Evolutionary conservation across 1,284 basidiomycete genomes (phyloP), one percentile per base, ranked within the genome.

Genomic region (Papiliotrema laurentii): DNA sequence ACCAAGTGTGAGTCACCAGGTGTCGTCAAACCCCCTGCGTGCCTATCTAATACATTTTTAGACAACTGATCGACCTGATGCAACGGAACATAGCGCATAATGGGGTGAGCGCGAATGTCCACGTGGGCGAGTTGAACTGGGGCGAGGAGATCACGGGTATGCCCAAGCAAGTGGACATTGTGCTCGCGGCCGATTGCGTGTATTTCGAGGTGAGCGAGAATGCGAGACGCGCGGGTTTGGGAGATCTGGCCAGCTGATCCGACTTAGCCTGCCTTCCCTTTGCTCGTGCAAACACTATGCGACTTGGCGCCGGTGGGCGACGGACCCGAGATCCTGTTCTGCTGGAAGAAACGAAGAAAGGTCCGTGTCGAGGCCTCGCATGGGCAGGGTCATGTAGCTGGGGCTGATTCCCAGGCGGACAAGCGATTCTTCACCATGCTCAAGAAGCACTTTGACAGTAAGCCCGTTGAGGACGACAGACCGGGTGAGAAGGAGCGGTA

Each of bases 331-430:
- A 80, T 91, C 49, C 71, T 90, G 22, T 94, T 97, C 69, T 93
- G 89, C 70, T 94, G 91, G 75, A 92, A 93, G 75, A 94, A 94
- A 67, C 80, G 91, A 42, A 80, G 92, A 72, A 94, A 92, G 81
- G 89, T 86, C 41, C 33, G 60, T 18, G 14, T 42, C n/a, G 16
- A 19, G 27, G 28, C 22, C 21, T 21, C 19, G 5, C 22, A 6
- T 21, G 5, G 14, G 19, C 18, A 26, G 18, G 16, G 4, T 1
- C 22, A 11, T 18, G 14, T 7, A 25, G 24, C 11, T 48, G 18
- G 19, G 37, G 19, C 35, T 50, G 35, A 46, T 34, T 18, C 22
- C 13, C 56, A 90, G 87, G 92, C 90, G 0, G 92, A 96, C 70
- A 92, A 86, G 65, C 82, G 87, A 0, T 96, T 96, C 75, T 96